These are phyloP conservation scores for Fusarium newnesense DNA, from an alignment of 2,329 filamentous ascomycete species.

Conservation along the genomic window DNA sequence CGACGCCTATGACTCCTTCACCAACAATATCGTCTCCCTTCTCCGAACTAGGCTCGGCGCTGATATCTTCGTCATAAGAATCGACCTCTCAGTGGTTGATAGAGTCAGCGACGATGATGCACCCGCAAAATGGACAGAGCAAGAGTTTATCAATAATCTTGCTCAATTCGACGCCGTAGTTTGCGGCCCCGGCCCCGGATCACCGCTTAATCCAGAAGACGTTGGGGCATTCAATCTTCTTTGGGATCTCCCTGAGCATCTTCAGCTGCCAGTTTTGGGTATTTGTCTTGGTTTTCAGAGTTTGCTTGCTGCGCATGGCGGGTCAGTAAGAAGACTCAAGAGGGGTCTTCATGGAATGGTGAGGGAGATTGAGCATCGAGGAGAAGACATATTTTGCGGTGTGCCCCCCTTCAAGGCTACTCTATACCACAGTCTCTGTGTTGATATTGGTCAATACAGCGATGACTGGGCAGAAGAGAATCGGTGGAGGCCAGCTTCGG, in stretches of 20 bases:
- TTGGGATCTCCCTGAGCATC: constrained; percentile 71
- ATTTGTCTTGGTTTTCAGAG: constrained; percentile 93
- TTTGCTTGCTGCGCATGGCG: constrained; percentile 75
- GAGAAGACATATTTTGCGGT: constrained; percentile 71
- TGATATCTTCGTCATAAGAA: constrained; percentile 64
- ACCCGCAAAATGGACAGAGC: constrained; percentile 54
- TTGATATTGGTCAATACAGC: constrained; percentile 59
- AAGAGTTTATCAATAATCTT: constrained; percentile 54
- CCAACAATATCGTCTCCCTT: constrained; percentile 90
- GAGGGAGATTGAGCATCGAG: constrained; percentile 69
- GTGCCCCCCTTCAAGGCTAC: constrained; percentile 74
- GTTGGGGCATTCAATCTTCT: constrained; percentile 83
- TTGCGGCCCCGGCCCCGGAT: constrained; percentile 89
- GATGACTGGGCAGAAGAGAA: constrained; percentile 32
- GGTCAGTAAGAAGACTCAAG: constrained; percentile 71
- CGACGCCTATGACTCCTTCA: constrained; percentile 97
- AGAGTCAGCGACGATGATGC: constrained; percentile 9
- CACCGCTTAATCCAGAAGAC: constrained; percentile 76
- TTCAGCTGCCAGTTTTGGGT: constrained; percentile 81
- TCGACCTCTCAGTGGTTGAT: constrained; percentile 62
- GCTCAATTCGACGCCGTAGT: constrained; percentile 83
- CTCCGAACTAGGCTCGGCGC: constrained; percentile 76
- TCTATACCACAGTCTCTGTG: constrained; percentile 77
- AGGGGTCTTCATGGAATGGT: constrained; percentile 87
- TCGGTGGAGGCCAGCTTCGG: constrained; percentile 56